Evolutionary conservation across 345 rosid genomes (phyloP), one percentile per base, ranked within the genome.

Genomic region (Melastoma malabathricum): DNA sequence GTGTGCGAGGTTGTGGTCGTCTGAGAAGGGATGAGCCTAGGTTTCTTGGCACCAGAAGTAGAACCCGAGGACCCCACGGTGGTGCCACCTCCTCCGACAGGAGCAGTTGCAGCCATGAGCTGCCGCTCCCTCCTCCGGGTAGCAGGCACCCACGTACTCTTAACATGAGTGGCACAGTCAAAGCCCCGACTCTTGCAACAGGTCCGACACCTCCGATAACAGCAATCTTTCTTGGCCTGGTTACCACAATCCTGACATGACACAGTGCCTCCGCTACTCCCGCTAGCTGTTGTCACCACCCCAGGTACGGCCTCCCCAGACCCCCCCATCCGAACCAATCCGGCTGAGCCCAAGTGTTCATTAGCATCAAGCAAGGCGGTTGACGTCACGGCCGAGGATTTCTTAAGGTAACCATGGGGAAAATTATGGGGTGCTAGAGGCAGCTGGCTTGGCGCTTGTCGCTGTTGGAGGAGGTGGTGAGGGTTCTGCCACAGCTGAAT

Each of bases 171-270:
- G 16, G 75, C 31, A 51, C 98, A 92, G 55, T 83, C 94, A 64
- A 77, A 87, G 29, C 98, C 94, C 29, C 97, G 85, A 57, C 95
- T 87, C 61, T 84, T 87, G 54, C 98, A 92, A 50, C 98, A 92
- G 1, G 98, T 87, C 63, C 98, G 64, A 46, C 98, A 92, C 72
- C 98, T 72, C 50, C 88, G 66, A 55, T 79, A 89, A 60, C 57
- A 68, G 20, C 98, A 92, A 54, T 84, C 98, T 29, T 92, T 92
- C 84, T 92, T 92, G 1, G 98, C 93, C 52, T 92, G 97, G 83
- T 92, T 92, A 10, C 98, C 98, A 57, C 98, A 92, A 46, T 92
- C 98, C 63, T 84, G 96, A 62, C 98, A 92, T 59, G 98, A 84
- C 5, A 50, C 13, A 15, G 82, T 53, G 6, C 68, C 47, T 13